A percentile compares a stretch with the other conserved stretches of the same genome.
Evolutionary conservation across 2,329 filamentous ascomycete genomes (phyloP).

Genomic region (Alternaria incomplexa): DNA sequence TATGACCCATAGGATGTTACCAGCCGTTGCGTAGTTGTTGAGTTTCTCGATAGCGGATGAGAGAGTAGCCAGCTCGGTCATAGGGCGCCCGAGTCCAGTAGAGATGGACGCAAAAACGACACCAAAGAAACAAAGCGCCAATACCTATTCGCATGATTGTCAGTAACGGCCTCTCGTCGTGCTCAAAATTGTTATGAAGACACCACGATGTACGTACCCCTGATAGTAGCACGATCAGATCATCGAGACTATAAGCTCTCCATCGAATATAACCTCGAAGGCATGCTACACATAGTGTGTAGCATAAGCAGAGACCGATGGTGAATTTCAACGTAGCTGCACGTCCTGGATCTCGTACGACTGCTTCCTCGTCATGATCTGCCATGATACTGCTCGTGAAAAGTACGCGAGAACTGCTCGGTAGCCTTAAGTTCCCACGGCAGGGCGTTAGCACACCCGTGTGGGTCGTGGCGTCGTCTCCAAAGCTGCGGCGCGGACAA

Average conservation of each 20-base stretch:
- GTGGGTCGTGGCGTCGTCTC: not conserved
- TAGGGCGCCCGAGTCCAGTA: constrained; percentile 8
- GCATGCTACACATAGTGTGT: constrained; percentile 14
- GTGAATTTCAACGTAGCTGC: constrained; percentile 10
- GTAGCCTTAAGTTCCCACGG: not conserved
- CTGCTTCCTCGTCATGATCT: not conserved
- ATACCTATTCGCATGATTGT: not conserved
- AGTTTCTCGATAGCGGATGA: not conserved
- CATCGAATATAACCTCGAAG: constrained; percentile 16
- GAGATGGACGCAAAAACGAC: constrained; percentile 5
- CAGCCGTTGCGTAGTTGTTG: constrained; percentile 3
- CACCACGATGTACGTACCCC: not conserved
- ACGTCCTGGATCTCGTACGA: constrained; percentile 1
- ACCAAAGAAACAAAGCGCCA: constrained; percentile 15
- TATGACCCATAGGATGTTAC: constrained; percentile 20
- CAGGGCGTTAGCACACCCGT: not conserved
- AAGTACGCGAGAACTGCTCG: not conserved
- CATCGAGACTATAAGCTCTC: constrained; percentile 8
- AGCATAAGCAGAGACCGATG: constrained; percentile 16
- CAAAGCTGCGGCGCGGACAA: not conserved
- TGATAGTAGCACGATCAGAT: constrained; percentile 10
- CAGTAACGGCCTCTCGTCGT: not conserved
- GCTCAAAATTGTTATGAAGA: not conserved
- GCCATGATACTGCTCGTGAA: not conserved
- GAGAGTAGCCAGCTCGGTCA: not conserved